These are phyloP conservation scores for Tricholomella constricta DNA, from an alignment of 768 basidiomycete species.

Conservation along the genomic window DNA sequence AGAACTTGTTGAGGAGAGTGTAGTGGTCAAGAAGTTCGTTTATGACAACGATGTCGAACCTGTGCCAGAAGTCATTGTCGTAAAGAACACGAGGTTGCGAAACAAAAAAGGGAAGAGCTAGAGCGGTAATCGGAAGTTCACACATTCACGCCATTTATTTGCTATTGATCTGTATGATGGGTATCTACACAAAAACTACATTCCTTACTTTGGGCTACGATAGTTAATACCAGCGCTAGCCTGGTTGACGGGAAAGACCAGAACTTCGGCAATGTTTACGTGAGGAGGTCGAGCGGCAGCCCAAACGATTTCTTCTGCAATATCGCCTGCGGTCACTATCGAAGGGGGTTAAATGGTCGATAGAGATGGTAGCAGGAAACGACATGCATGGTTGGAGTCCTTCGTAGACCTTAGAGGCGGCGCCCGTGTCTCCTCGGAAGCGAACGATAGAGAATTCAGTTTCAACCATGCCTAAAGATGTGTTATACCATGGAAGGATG, in stretches of 20 bases:
- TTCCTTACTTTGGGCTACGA: conserved; percentile 41
- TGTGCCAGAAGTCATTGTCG: conserved; percentile 27
- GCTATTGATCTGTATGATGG: conserved; percentile 15
- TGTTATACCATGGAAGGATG: not conserved
- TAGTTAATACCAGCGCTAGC: conserved; percentile 68
- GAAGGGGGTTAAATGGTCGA: conserved; percentile 9
- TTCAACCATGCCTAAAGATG: conserved; percentile 71
- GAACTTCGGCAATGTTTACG: conserved; percentile 86
- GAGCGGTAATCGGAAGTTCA: conserved; percentile 8
- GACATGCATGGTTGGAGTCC: conserved; percentile 84
- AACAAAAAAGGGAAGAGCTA: conserved; percentile 50
- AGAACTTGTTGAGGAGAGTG: conserved; percentile 62
- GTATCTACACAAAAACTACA: conserved; percentile 12
- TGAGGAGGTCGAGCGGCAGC: conserved; percentile 88
- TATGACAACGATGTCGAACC: conserved; percentile 70
- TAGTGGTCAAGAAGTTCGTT: conserved; percentile 77
- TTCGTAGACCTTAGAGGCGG: conserved; percentile 89
- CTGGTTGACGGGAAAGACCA: conserved; percentile 80
- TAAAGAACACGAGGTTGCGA: conserved; percentile 60
- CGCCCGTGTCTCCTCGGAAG: conserved; percentile 79
- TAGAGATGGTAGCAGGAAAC: not conserved
- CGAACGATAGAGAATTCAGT: conserved; percentile 93
- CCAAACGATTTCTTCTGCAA: conserved; percentile 99
- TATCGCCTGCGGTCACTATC: conserved; percentile 78
- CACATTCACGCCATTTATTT: conserved; percentile 16